Percentiles rank a stretch among this genome's conserved stretches.
These are phyloP conservation scores for Musa schizocarpa DNA, from an alignment of 176 grass and related monocot species.

Conservation along the genomic window DNA sequence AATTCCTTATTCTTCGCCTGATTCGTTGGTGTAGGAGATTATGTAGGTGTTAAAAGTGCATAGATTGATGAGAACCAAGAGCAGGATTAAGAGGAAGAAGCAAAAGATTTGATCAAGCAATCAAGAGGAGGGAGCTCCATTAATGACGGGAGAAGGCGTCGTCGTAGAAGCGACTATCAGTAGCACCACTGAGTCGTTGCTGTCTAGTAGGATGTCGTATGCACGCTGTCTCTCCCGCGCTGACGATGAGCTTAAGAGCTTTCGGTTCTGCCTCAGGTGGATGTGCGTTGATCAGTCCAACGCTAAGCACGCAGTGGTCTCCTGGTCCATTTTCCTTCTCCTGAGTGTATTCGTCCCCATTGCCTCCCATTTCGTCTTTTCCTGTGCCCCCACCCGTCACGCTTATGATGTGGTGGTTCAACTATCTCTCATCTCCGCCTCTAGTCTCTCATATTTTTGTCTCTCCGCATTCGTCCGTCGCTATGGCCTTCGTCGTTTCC, in stretches of 20 bases:
- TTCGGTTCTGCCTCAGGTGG: slow-evolving; percentile 61
- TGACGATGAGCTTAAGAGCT: slow-evolving; percentile 69
- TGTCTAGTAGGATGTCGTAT: slow-evolving; percentile 14
- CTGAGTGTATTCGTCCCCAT: slow-evolving; percentile 40
- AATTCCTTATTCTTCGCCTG: background rate
- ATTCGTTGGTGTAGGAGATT: background rate
- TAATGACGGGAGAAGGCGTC: background rate
- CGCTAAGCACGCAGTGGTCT: slow-evolving; percentile 16
- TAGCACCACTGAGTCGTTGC: background rate
- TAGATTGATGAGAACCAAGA: background rate
- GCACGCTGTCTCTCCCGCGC: background rate
- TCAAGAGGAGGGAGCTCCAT: background rate
- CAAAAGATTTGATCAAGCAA: background rate
- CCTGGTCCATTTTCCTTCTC: slow-evolving; percentile 57
- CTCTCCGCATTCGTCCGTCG: slow-evolving; percentile 49
- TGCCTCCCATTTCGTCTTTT: slow-evolving; percentile 47
- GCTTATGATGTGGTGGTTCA: slow-evolving; percentile 61
- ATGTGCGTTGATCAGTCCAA: slow-evolving; percentile 78
- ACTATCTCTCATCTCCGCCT: slow-evolving; percentile 57
- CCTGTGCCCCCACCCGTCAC: slow-evolving; percentile 26
- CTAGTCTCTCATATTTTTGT: slow-evolving; percentile 43
- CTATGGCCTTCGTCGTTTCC: slow-evolving; percentile 63
- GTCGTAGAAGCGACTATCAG: background rate
- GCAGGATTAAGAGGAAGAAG: background rate
- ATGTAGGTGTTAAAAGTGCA: background rate